Evolutionary conservation across 2,329 filamentous ascomycete genomes (phyloP).

Genomic region (Phoma sp.): DNA sequence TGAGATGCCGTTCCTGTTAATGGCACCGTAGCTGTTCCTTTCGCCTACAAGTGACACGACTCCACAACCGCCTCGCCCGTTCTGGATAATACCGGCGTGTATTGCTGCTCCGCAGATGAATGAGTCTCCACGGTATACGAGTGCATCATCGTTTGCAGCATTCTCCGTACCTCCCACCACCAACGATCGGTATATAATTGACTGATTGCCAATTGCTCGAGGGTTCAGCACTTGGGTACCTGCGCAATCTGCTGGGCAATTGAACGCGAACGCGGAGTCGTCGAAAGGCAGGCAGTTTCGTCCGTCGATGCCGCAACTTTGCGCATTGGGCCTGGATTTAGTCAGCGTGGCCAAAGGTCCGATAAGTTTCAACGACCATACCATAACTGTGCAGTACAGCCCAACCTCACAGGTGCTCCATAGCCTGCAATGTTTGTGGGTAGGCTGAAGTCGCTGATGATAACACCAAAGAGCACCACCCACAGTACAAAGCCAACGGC

Average conservation of each 20-base stretch:
- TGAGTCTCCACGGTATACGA: conserved; percentile 47
- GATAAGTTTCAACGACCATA: conserved; percentile 32
- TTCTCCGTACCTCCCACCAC: conserved; percentile 69
- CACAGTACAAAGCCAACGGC: conserved; percentile 68
- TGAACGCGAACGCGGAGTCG: conserved; percentile 60
- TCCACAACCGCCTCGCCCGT: conserved; percentile 45
- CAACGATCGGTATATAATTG: conserved; percentile 69
- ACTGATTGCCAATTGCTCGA: conserved; percentile 62
- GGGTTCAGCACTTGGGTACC: conserved; percentile 58
- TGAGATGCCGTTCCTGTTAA: conserved; percentile 38
- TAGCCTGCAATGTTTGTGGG: conserved; percentile 69
- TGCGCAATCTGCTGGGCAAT: conserved; percentile 63
- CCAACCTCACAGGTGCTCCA: conserved; percentile 70
- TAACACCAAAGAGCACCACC: conserved; percentile 71
- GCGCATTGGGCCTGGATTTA: conserved; percentile 36
- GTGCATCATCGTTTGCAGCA: conserved; percentile 17
- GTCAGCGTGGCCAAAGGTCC: conserved; percentile 5
- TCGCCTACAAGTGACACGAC: conserved; percentile 38
- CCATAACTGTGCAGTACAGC: conserved; percentile 75
- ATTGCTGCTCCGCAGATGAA: conserved; percentile 49
- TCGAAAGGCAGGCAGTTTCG: conserved; percentile 64
- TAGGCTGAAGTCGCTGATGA: conserved; percentile 68
- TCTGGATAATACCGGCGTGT: conserved; percentile 41
- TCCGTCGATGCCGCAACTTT: conserved; percentile 61
- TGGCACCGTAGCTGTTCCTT: conserved; percentile 30